Evolutionary conservation across 768 basidiomycete species (phyloP).

Genomic region (Nevesoporus exiguus): DNA sequence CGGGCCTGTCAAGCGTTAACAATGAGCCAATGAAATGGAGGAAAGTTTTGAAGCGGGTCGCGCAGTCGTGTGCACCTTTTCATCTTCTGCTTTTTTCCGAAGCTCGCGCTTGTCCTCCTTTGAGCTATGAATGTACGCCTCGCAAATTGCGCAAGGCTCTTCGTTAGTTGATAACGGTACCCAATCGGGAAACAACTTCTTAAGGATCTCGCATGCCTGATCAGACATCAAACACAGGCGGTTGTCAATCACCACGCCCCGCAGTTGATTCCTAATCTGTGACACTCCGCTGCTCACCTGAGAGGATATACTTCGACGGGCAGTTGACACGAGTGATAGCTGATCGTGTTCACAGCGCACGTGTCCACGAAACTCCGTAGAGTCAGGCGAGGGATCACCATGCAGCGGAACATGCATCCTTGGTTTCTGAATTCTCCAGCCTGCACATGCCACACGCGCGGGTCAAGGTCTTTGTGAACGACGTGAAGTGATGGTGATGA

Average conservation of each 20-base stretch:
- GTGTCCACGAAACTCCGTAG: slow-evolving; percentile 50
- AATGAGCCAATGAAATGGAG: slow-evolving; percentile 21
- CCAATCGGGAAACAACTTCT: slow-evolving; percentile 64
- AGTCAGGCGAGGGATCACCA: slow-evolving; percentile 67
- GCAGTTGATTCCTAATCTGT: slow-evolving; percentile 9
- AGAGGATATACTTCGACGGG: slow-evolving; percentile 59
- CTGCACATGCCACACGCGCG: slow-evolving; percentile 36
- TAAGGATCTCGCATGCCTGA: slow-evolving; percentile 58
- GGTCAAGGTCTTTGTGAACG: slow-evolving; percentile 10
- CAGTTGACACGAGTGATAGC: slow-evolving; percentile 51
- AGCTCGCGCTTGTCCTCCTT: slow-evolving; percentile 60
- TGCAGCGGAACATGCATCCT: slow-evolving; percentile 65
- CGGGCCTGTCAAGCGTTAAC: slow-evolving; percentile 43
- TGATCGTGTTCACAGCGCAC: slow-evolving; percentile 71
- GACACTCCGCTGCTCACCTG: slow-evolving; percentile 40
- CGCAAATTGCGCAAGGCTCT: slow-evolving; percentile 64
- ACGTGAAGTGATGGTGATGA: slow-evolving; percentile 8
- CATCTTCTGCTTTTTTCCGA: slow-evolving; percentile 69
- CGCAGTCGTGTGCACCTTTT: slow-evolving; percentile 53
- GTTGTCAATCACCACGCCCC: slow-evolving; percentile 18
- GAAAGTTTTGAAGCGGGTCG: background rate
- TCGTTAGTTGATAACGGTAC: slow-evolving; percentile 46
- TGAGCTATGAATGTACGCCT: slow-evolving; percentile 48
- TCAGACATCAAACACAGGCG: slow-evolving; percentile 8
- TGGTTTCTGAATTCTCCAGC: slow-evolving; percentile 70